These are phyloP conservation scores for Zygosaccharomyces rouxii DNA, from an alignment of 805 yeast species.

Conservation along the genomic window DNA sequence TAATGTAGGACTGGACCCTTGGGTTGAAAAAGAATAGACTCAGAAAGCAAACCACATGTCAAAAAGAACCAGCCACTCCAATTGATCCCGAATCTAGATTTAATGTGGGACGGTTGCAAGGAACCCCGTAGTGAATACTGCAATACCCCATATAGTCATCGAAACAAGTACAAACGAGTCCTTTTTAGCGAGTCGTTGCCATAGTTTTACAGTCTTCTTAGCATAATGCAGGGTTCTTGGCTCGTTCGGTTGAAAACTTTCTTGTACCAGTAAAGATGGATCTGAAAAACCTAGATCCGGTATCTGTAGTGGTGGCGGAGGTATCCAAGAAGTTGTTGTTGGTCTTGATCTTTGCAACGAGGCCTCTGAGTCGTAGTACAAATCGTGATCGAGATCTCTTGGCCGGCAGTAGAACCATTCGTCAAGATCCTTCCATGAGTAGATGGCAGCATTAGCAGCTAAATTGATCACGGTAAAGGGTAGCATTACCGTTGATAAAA, in stretches of 20 bases:
- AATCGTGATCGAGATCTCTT: slow-evolving; percentile 6
- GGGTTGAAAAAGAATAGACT: not conserved
- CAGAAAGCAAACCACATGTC: slow-evolving; percentile 8
- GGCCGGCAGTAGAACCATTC: slow-evolving; percentile 15
- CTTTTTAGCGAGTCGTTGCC: slow-evolving; percentile 19
- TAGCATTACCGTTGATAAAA: slow-evolving; percentile 29
- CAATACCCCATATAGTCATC: slow-evolving; percentile 20
- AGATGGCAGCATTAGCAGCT: slow-evolving; percentile 18
- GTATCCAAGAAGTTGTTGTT: not conserved
- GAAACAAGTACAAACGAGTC: slow-evolving; percentile 15
- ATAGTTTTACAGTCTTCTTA: slow-evolving; percentile 8
- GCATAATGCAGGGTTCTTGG: slow-evolving; percentile 7
- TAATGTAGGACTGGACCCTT: not conserved
- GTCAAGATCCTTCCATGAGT: slow-evolving; percentile 25
- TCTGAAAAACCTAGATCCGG: slow-evolving; percentile 1
- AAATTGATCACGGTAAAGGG: slow-evolving; percentile 32
- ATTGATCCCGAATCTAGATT: not conserved
- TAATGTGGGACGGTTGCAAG: not conserved
- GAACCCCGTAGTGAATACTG: slow-evolving; percentile 18
- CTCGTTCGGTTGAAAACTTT: not conserved
- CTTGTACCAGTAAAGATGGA: not conserved
- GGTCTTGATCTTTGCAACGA: slow-evolving; percentile 10
- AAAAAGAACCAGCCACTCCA: slow-evolving; percentile 8
- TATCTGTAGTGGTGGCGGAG: not conserved
- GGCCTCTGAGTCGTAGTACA: slow-evolving; percentile 13